phyloP scores from a whole-genome alignment of 2,329 filamentous ascomycete species.

The Zymoseptoria passerinii region DNA sequence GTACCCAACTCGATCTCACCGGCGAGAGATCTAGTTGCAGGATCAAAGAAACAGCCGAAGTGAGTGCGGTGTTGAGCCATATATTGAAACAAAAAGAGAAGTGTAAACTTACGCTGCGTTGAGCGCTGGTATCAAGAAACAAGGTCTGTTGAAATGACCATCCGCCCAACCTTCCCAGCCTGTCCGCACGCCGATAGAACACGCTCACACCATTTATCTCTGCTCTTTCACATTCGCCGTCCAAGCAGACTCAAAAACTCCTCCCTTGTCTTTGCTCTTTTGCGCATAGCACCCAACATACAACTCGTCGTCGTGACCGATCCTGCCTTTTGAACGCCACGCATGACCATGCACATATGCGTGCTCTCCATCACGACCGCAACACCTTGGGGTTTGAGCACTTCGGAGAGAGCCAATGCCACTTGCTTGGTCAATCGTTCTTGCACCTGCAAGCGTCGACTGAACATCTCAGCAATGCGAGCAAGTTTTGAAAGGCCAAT shows the following conservation, averaged over 20 bases:
- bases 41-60: not conserved
- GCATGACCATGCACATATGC: slow-evolving; percentile 98
- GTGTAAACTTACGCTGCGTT: slow-evolving; percentile 27
- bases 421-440: slow-evolving; percentile 95
- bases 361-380: slow-evolving; percentile 96
- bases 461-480: slow-evolving; percentile 94
- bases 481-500: slow-evolving; percentile 94
- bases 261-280: slow-evolving; percentile 85
- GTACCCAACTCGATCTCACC: not conserved
- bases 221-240: slow-evolving; percentile 9
- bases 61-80: not conserved
- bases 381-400: slow-evolving; percentile 87
- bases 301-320: slow-evolving; percentile 90
- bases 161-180: slow-evolving; percentile 2
- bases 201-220: slow-evolving; percentile 1
- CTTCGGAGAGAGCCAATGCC: slow-evolving; percentile 83
- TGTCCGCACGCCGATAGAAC: not conserved
- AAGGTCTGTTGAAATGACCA: slow-evolving; percentile 27
- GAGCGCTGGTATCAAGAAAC: slow-evolving; percentile 29
- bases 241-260: slow-evolving; percentile 75
- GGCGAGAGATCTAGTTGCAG: not conserved
- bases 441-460: slow-evolving; percentile 86
- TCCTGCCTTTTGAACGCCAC: slow-evolving; percentile 87
- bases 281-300: slow-evolving; percentile 92
- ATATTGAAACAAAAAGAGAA: not conserved